phyloP scores from a whole-genome alignment of 306 rosid genomes.

The Trifolium subterraneum region DNA sequence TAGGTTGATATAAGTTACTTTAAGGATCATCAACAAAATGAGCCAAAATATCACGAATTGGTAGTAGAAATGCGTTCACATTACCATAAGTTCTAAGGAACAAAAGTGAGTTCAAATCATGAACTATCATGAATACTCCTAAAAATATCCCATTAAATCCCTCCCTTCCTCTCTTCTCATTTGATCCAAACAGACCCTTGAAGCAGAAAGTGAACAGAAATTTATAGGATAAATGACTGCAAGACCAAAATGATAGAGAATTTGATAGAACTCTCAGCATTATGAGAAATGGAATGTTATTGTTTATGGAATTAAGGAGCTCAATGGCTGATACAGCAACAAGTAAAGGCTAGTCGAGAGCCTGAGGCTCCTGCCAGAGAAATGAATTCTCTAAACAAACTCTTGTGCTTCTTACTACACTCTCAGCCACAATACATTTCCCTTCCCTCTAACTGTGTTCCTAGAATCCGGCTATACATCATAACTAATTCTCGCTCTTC shows the following conservation, averaged over 20 bases:
- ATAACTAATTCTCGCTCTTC: too few species aligned
- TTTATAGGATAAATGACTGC: neutral
- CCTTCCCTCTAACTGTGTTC: too few species aligned
- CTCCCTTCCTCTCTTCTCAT: neutral
- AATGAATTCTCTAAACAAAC: too few species aligned
- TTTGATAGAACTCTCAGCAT: too few species aligned
- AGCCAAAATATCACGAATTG: neutral
- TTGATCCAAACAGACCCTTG: neutral
- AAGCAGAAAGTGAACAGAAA: neutral
- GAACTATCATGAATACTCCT: neutral
- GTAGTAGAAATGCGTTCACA: neutral
- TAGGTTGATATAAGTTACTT: neutral
- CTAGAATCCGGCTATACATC: too few species aligned
- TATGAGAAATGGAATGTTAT: too few species aligned
- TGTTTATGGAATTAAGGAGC: too few species aligned
- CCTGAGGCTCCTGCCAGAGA: too few species aligned
- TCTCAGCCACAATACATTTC: too few species aligned
- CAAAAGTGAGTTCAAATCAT: neutral
- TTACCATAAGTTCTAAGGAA: neutral
- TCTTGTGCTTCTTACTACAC: too few species aligned
- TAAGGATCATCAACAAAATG: neutral
- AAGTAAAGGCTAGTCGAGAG: too few species aligned
- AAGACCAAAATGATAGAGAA: neutral
- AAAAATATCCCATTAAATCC: neutral
- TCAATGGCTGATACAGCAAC: too few species aligned